Base-by-base conservation (phyloP, 805 yeast species). In the Schwanniomyces pseudopolymorphus region DNA sequence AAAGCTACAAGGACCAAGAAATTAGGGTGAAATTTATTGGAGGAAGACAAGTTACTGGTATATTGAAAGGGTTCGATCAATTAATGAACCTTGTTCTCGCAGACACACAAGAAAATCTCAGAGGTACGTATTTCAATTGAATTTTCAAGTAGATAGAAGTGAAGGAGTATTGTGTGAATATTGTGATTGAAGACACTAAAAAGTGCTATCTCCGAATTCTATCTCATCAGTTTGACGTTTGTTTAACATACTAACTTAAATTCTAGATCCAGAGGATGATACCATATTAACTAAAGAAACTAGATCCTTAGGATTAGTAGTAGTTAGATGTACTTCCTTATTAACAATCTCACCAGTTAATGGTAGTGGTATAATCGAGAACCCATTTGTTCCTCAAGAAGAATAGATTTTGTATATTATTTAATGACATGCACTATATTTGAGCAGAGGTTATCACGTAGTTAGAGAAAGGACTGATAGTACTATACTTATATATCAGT, bases 41-140 rank as follows among this genome's bases (percentile, higher is more conserved):
- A 10, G 97, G 96, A 5, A 81, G 97, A 60, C 83, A 84, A 55
- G 82, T 87, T n/a, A 74, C 75, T 14, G 99, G 99, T 28, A 70
- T 72, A 0, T 77, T 92, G 56, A 89, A 87, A 56, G 97, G 98
- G 5, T 85, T 76, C 59, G 95, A 87, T 61, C 90, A 84, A 61
- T 74, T 86, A 59, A 83, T 86, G 89, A 87, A 87, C 66, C 68
- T 87, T 56, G 92, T 87, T 2, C 73, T 87, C 50, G 89, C 85
- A 58, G 80, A 85, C 25, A 84, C 82, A 5, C 70, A 72, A 27
- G 97, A 94, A 64, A 76, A 74, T 7, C 57, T 85, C 35, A 74
- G 85, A 67, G 79, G 79, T 71, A 57, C 60, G 80, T 64, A 48
- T 21, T 33, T 42, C 7, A 14, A n/a, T 8, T 20, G 5, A 20